phyloP scores from a whole-genome alignment of 306 rosid species.

The Ceratonia siliqua region DNA sequence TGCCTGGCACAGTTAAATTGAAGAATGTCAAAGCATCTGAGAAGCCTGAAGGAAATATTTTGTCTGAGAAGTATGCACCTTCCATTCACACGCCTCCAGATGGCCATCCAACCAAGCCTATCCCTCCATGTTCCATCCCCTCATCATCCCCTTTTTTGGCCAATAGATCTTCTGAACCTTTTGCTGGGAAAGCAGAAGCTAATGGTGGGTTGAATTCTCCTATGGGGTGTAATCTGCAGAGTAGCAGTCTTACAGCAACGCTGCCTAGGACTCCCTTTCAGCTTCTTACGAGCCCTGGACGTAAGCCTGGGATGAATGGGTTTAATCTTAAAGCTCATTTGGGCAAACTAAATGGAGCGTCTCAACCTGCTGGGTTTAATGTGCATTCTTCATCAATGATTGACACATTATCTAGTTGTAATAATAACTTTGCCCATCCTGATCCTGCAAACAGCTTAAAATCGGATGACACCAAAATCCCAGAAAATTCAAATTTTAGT shows the following conservation, averaged over 20 bases:
- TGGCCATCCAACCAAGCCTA: slow-evolving; percentile 36
- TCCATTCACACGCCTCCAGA: slow-evolving; percentile 30
- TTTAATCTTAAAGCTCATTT: slow-evolving; percentile 43
- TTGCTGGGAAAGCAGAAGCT: slow-evolving; percentile 34
- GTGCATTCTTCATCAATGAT: slow-evolving; percentile 41
- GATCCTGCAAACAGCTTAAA: slow-evolving; percentile 34
- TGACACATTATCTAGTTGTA: slow-evolving; percentile 41
- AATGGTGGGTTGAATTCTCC: slow-evolving; percentile 41
- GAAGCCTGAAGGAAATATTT: slow-evolving; percentile 36
- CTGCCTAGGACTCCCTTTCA: too few relatives aligned
- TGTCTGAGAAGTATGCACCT: slow-evolving; percentile 35
- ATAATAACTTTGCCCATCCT: slow-evolving; percentile 33
- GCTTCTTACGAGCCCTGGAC: too few relatives aligned
- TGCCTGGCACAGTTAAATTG: slow-evolving; percentile 29
- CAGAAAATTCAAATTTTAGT: slow-evolving; percentile 35
- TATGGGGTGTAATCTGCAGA: slow-evolving; percentile 31
- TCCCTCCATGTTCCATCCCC: slow-evolving; percentile 33
- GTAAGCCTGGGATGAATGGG: slow-evolving; percentile 57
- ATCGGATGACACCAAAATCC: slow-evolving; percentile 33
- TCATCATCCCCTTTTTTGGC: slow-evolving; percentile 28
- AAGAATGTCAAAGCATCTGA: slow-evolving; percentile 34
- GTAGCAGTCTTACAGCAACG: slow-evolving; percentile 40
- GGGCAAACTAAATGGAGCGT: slow-evolving; percentile 42
- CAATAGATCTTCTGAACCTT: slow-evolving; percentile 36
- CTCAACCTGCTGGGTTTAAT: slow-evolving; percentile 43